These are phyloP conservation scores for Penicillium chermesinum DNA, from an alignment of 495 filamentous ascomycete genomes.

Conservation along the genomic window DNA sequence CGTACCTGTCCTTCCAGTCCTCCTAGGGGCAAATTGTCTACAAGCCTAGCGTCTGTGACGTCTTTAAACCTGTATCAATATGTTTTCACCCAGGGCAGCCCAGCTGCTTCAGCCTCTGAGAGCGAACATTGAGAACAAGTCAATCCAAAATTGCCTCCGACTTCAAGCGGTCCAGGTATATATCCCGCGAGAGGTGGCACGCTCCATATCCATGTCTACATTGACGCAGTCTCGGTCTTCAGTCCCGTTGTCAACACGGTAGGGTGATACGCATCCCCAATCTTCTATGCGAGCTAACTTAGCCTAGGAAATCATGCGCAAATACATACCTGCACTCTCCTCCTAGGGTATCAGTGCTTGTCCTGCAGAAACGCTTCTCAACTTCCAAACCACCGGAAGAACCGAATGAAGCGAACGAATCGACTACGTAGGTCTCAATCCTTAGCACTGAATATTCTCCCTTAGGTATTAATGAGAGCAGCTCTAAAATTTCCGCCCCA, in stretches of 20 bases:
- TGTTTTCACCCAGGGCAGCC: slow-evolving; percentile 11
- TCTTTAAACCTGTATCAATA: slow-evolving; percentile 8
- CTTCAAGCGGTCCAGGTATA: not conserved
- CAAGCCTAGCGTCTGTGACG: not conserved
- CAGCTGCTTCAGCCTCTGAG: slow-evolving; percentile 9
- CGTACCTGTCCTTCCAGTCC: too few species aligned
- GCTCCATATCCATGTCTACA: slow-evolving; percentile 11
- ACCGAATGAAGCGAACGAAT: slow-evolving; percentile 13
- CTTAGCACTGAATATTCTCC: not conserved
- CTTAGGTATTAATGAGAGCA: not conserved
- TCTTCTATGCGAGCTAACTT: slow-evolving; percentile 1
- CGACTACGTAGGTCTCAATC: not conserved
- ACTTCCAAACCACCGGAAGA: slow-evolving; percentile 22
- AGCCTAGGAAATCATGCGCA: slow-evolving; percentile 2
- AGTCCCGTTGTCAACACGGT: slow-evolving; percentile 12
- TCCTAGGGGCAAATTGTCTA: not conserved
- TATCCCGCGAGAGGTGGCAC: not conserved
- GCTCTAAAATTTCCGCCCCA: slow-evolving; percentile 5
- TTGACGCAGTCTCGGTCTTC: slow-evolving; percentile 1
- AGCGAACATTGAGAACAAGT: slow-evolving; percentile 4
- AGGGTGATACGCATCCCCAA: not conserved
- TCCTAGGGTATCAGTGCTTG: slow-evolving; percentile 4
- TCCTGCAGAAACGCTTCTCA: slow-evolving; percentile 21
- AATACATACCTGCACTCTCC: not conserved
- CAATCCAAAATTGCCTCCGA: not conserved